Base-by-base conservation (phyloP, 345 rosid species). In the Theobroma cacao region DNA sequence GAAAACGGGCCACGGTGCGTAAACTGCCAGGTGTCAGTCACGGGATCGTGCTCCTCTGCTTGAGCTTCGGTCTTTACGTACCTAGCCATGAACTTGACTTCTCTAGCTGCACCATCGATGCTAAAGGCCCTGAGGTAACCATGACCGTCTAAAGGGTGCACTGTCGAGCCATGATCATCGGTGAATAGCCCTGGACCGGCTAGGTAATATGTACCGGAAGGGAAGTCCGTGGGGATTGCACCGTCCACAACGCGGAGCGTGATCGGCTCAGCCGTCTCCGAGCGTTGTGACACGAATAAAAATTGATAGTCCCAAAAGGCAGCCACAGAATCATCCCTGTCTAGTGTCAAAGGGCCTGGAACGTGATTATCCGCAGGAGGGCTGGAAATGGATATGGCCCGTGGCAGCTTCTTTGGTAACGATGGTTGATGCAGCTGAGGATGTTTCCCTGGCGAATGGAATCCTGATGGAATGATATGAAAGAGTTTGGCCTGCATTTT, bases 261-360 rank as follows among this genome's bases (percentile, higher is more conserved):
- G 47, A 89, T 78, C 6, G 95, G 92, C 11, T 84, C 80, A 0
- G 72, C 33, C 0, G 98, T 88, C 80, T 93, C 94, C 0, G 89
- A 77, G 1, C 98, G 91, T 28, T 93, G 98, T 0, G 98, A 93
- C n/a, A 91, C 58, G 59, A 91, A 93, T 43, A 95, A 72, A 77
- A 91, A 90, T 52, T 95, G 98, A 81, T 95, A 95, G 85, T 93
- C 98, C 86, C 94, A 93, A 70, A 89, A 95, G 12, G 94, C 95
- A 3, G 95, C 77, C 33, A 82, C 58, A 1, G 85, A 72, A 24
- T 93, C 97, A 18, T 89, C 90, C 12, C 17, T 1, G 30, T 10
- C 77, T 64, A 0, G 76, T 34, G 68, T 52, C 33, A 38, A 72
- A 60, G 56, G 73, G 12, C 55, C 76, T 26, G 81, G 63, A 61